Evolutionary conservation across 371 early-diverging fungal genomes (phyloP), one percentile per base, ranked within the genome.

Genomic region (Mucor velutinosus): DNA sequence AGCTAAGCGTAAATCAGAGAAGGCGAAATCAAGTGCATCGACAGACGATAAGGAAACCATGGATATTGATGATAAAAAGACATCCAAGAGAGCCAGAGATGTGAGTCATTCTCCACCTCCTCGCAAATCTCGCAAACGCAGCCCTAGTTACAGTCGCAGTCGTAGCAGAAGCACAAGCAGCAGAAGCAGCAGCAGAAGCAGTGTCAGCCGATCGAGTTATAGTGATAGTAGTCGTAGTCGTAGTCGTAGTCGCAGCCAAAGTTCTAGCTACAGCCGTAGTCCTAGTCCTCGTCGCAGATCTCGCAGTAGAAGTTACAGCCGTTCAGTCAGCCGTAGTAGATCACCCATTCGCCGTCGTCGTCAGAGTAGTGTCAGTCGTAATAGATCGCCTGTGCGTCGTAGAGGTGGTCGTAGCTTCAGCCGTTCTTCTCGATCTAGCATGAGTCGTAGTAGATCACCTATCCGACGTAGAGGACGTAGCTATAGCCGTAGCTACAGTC

Each of bases 151-250:
- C 35, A 64, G 62, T 6, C 49, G 37, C 12, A 62, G 47, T 19
- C 61, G 17, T 23, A 29, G 41, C 39, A 39, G 45, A 27, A 56
- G 56, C 19, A 33, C 53, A 7, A 73, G 74, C 30, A 53, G 66
- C n/a, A 71, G 68, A 41, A 23, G 21, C 1, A 25, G 25, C n/a
- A 55, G 49, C 33, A 30, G 15, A 17, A 61, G 61, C 55, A 63
- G 49, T 45, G 62, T 64, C 59, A 56, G 47, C 19, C 67, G 77
- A 17, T 59, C 58, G 23, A 45, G 59, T 21, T 11, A 23, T 21
- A 62, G 62, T n/a, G 56, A n/a, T 32, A 76, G 76, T 35, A 41
- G 51, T 25, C 63, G 65, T 14, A 64, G 73, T 12, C 43, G 37
- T 58, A 53, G 65, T 19, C 51, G 66, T 11, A 65, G 67, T 11